Percentiles rank a stretch among this genome's conserved stretches.
These are phyloP conservation scores for Saccharomyces hybrid DNA, from an alignment of 1,139 yeast genomes.

Conservation along the genomic window DNA sequence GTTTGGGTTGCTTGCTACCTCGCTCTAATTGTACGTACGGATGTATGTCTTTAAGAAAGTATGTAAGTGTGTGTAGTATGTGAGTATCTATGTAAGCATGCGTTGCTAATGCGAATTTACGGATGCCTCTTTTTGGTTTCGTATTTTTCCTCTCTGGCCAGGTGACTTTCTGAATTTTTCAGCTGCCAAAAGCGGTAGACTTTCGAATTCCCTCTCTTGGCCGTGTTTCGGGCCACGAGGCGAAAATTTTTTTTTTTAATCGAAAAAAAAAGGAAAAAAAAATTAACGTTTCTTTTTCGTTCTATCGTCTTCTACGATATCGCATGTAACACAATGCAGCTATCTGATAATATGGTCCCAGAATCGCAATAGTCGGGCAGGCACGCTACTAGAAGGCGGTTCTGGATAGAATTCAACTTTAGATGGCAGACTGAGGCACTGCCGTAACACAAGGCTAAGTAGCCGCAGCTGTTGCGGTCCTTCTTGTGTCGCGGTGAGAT, in stretches of 20 bases:
- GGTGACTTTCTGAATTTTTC: not conserved
- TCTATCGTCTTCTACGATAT: not conserved
- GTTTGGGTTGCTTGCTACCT: not conserved
- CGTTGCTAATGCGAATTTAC: not conserved
- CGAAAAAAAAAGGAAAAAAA: not conserved
- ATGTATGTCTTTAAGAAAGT: not conserved
- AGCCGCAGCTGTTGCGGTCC: not conserved
- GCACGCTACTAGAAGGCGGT: not conserved
- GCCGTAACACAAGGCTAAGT: not conserved
- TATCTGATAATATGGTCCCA: not conserved
- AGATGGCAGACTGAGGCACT: not conserved
- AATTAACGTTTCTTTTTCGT: not conserved
- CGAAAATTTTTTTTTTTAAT: not conserved
- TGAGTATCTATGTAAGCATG: not conserved
- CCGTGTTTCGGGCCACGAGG: not conserved
- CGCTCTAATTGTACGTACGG: not conserved
- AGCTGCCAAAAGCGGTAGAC: not conserved
- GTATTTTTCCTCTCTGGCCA: not conserved
- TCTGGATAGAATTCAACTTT: not conserved
- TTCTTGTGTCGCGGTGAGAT: not conserved
- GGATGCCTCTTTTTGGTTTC: not conserved
- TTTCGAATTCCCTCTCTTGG: not conserved
- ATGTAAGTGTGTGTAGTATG: not conserved
- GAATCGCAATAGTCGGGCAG: not conserved
- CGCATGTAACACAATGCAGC: not conserved